Conservation (phyloP, 345 rosid species). For the Syzygium jambos region DNA sequence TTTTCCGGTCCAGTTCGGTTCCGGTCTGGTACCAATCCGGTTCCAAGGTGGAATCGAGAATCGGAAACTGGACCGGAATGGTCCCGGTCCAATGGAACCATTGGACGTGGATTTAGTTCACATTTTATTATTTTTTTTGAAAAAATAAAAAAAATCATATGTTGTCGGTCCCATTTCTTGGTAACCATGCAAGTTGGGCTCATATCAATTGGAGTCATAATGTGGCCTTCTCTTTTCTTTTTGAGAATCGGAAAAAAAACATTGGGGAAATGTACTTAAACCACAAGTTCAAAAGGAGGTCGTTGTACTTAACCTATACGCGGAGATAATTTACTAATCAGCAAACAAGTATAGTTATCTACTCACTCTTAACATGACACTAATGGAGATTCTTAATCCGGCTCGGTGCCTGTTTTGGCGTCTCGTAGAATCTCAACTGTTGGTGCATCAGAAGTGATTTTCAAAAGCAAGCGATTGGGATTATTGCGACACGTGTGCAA, state of each 20-base stretch:
- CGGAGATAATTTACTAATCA: neutral
- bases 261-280: neutral
- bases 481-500: neutral
- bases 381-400: accelerated
- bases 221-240: neutral
- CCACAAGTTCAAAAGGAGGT: neutral
- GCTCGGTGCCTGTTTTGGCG: accelerated
- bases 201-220: neutral
- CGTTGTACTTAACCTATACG: accelerated
- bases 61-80: too few relatives aligned
- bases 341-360: neutral
- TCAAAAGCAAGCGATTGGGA: accelerated
- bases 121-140: too few relatives aligned
- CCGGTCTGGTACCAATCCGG: accelerated
- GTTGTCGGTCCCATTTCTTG: neutral
- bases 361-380: neutral
- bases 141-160: too few relatives aligned
- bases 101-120: too few relatives aligned
- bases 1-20: too few relatives aligned
- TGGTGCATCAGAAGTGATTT: accelerated
- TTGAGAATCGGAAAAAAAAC: neutral
- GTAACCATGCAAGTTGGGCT: accelerated
- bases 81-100: too few relatives aligned
- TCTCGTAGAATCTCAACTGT: accelerated
- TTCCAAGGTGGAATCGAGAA: too few relatives aligned